Base-by-base conservation (phyloP, 169 alveolate species). In the Plasmodium malariae region DNA sequence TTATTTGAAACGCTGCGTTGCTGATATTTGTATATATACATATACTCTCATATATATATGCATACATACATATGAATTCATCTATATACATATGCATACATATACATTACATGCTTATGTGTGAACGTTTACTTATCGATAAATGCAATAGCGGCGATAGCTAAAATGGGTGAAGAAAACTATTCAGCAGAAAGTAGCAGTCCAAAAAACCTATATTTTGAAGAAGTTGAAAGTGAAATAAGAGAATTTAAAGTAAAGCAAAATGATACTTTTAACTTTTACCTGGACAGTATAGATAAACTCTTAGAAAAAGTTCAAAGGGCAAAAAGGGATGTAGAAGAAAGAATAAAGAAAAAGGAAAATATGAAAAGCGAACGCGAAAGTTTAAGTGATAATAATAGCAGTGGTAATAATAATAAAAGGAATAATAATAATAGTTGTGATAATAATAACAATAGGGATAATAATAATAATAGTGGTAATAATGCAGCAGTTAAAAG, bases 261-360 rank as follows among this genome's bases (percentile, higher is more conserved):
- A 32, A 76, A 76, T 36, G 89, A 76, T 24, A 76, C 74, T 14
- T 76, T 76, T 55, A 26, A 17, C 21, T 76, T 76, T 76, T 76
- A 76, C 30, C 34, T 76, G 36, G 37, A 76, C 26, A 76, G 74
- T n/a, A 76, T 76, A 28, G 76, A 76, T 54, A 34, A 45, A 2
- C 43, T 76, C 21, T n/a, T 76, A 67, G 89, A 65, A 62, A 76
- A 62, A 5, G 74, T 76, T 43, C 67, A 76, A 40, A 62, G 62
- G 71, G 89, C 76, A 19, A 76, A 76, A 24, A 60, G 45, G 28
- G 30, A 45, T 76, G 32, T 76, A 76, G 89, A 76, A 34, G 89
- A 76, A 76, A 76, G 43, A 49, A 76, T 55, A 28, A 63, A 45
- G 9, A 60, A 37, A 28, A 70, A 70, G 32, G 63, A 62, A 34